Base-by-base conservation (phyloP, 2,329 filamentous ascomycete genomes). In the Cytospora mali region DNA sequence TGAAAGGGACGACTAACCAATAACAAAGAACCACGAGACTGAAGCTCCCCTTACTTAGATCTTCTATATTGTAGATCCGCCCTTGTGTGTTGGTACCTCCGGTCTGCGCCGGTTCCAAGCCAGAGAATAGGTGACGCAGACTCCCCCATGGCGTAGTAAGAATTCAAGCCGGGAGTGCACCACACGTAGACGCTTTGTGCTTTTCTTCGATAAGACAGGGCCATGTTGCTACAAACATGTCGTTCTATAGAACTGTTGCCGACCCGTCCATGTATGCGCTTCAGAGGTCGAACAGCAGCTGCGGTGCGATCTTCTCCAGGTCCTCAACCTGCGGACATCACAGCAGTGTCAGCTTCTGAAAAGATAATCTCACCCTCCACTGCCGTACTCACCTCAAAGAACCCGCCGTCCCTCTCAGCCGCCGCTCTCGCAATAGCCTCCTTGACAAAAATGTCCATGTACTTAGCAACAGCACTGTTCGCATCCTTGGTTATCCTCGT, bases 401-500 rank as follows among this genome's bases (percentile, higher is more conserved):
- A 93, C 4, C 85, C 87, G 63, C 85, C 81, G 33, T 80, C 80
- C 72, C 89, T 88, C 79, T 92, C 90, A 63, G 87, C 86, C 11
- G 88, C 85, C 46, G 91, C 88, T 71, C 94, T 79, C 18, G 92
- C 92, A 72, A 98, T 87, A 1, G 92, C 92, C 78, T 98, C 94
- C 66, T 90, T 84, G 58, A 97, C 90, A 76, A 97, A 98, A 0
- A 94, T 86, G 75, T 97, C 92, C 75, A 97, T 84, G 73, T 98
- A 98, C 76, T 89, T 92, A 16, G 87, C 89, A 63, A 93, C 84
- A 1, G 93, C 85, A 7, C 79, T 82, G 73, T 93, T 91, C 4
- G 92, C 92, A 71, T 93, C 90, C 69, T 86, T 88, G 9, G 88
- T 88, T 67, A 97, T 87, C 68, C 89, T 83, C 27, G 90, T 93